A percentile compares a stretch with the other conserved stretches of the same genome.
These are phyloP conservation scores for Ehretia macrophylla DNA, from an alignment of 257 asterid genomes.

Conservation along the genomic window DNA sequence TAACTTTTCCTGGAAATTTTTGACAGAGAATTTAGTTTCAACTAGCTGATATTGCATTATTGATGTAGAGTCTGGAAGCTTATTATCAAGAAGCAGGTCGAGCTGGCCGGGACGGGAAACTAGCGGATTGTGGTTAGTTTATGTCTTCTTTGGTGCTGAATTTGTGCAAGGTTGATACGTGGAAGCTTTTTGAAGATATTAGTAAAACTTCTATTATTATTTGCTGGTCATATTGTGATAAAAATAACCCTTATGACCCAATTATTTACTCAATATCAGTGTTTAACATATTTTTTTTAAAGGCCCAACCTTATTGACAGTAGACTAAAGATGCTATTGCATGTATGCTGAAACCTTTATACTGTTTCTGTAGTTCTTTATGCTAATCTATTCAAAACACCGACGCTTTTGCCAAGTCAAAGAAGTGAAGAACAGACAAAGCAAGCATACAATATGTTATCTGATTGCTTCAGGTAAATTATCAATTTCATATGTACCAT, in stretches of 20 bases:
- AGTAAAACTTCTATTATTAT: neutral
- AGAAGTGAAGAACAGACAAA: constrained; percentile 74
- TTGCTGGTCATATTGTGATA: no score
- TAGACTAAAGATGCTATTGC: neutral
- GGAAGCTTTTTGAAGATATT: neutral
- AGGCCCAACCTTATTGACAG: no score
- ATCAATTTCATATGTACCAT: constrained; percentile 4
- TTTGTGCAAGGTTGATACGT: constrained; percentile 3
- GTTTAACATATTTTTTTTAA: no score
- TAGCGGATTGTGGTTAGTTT: constrained; percentile 67
- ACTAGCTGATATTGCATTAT: constrained; percentile 7
- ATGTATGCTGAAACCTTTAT: constrained; percentile 10
- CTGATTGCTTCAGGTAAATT: constrained; percentile 70
- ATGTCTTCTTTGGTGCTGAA: constrained; percentile 6
- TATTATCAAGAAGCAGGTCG: constrained; percentile 93
- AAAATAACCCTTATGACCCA: no score
- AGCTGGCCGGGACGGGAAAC: constrained; percentile 80
- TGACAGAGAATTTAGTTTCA: neutral
- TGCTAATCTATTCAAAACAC: constrained; percentile 57
- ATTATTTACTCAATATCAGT: no score
- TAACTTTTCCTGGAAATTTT: neutral
- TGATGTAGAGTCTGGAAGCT: constrained; percentile 71
- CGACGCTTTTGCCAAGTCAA: constrained; percentile 64
- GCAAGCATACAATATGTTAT: constrained; percentile 65
- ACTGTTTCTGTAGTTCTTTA: constrained; percentile 51